Base-by-base conservation (phyloP, 768 basidiomycete species). In the Pholiota molesta region DNA sequence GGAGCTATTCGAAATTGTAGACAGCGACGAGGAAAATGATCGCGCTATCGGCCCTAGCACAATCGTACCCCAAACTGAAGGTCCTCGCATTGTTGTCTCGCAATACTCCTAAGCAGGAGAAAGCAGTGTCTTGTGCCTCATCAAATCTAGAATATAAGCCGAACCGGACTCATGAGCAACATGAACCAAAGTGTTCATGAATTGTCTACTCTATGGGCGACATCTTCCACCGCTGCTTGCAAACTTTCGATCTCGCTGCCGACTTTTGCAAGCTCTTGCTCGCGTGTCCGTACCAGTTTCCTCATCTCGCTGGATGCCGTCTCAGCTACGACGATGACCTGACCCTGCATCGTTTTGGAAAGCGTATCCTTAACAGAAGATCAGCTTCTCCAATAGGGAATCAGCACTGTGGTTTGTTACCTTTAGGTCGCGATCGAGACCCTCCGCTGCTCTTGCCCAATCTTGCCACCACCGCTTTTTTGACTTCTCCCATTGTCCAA, bases 401-500 rank as follows among this genome's bases (percentile, higher is more conserved):
- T 31, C 3, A 55, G 60, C 29, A 40, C 56, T 39, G 23, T 23
- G 17, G 7, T 19, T 62, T 79, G 0, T 45, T 69, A 88, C 90
- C 79, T 81, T 78, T 21, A 91, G 73, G 72, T 92, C 90, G 49
- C 90, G 78, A 51, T 81, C 79, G 39, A 91, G 76, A 0, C 91
- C 88, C 52, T 86, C 78, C 6, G 84, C 82, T 3, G 91, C 78
- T 53, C 91, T 78, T 19, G 68, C 69, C 79, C 86, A 89, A 69
- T 92, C 90, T 57, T 83, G 79, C 83, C 83, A 82, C 90, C 90
- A 94, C 62, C 75, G 77, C 59, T 73, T 76, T 71, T 89, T 88
- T 3, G 86, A 85, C 65, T 79, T 83, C 60, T 91, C 89, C 89
- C 90, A 93, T 61, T 77, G 78, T 13, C 84, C 82, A 5, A 89